phyloP scores from a whole-genome alignment of 1,284 basidiomycete genomes.

The Irpex lacteus region DNA sequence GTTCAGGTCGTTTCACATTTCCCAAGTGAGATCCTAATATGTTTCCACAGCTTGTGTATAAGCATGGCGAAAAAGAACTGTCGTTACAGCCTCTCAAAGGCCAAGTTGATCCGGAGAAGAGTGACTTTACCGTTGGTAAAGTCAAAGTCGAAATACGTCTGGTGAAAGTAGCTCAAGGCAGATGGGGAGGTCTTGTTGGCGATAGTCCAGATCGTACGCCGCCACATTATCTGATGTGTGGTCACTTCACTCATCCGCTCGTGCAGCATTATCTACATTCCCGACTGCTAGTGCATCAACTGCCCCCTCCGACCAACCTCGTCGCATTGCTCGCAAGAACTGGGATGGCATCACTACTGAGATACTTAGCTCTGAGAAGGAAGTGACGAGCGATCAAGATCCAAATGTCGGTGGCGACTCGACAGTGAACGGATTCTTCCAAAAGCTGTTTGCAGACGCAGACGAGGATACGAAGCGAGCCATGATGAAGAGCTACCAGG shows the following conservation, averaged over 20 bases:
- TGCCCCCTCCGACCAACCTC: slow-evolving; percentile 15
- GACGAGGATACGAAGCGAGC: slow-evolving; percentile 87
- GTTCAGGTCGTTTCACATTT: slow-evolving; percentile 15
- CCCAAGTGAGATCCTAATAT: slow-evolving; percentile 8
- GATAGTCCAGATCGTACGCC: slow-evolving; percentile 70
- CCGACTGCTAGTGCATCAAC: slow-evolving; percentile 30
- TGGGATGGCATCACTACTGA: slow-evolving; percentile 80
- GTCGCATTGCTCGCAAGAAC: slow-evolving; percentile 58
- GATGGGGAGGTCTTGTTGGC: slow-evolving; percentile 78
- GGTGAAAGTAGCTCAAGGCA: slow-evolving; percentile 55
- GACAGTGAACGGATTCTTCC: slow-evolving; percentile 77
- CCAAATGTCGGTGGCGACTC: slow-evolving; percentile 82
- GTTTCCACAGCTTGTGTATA: slow-evolving; percentile 52
- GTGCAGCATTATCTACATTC: slow-evolving; percentile 29
- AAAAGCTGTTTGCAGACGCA: slow-evolving; percentile 81
- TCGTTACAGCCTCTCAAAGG: slow-evolving; percentile 77
- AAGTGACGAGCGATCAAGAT: slow-evolving; percentile 63
- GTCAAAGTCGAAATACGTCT: slow-evolving; percentile 82
- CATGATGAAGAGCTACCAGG: slow-evolving; percentile 95
- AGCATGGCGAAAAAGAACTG: slow-evolving; percentile 61
- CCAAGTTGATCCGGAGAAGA: slow-evolving; percentile 66
- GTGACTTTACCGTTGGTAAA: slow-evolving; percentile 69
- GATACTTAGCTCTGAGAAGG: slow-evolving; percentile 63
- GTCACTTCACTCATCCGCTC: neutral
- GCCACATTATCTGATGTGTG: slow-evolving; percentile 1